Base-by-base conservation (phyloP, 2,329 filamentous ascomycete genomes). In the Colletotrichum scovillei region DNA sequence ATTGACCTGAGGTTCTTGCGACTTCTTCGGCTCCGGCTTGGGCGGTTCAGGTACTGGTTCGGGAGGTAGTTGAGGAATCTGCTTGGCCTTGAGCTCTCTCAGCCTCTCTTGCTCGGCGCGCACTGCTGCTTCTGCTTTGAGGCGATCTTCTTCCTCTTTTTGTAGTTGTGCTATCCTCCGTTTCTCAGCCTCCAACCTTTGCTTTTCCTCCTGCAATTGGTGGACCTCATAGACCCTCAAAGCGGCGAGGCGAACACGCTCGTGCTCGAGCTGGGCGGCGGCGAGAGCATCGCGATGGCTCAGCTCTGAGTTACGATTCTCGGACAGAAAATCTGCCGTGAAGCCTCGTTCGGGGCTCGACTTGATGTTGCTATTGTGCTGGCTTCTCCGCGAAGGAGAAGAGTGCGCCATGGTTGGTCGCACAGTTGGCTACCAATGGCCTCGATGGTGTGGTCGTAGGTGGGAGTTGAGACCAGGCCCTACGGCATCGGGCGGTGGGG, bases 231-330 rank as follows among this genome's bases (percentile, higher is more conserved):
- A 87, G 7, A 86, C 86, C 19, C 84, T 82, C 46, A 89, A 80
- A 8, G 88, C 88, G 35, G 82, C 82, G 67, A 87, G 82, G 32
- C 88, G 87, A 12, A 96, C 88, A 32, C 89, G 87, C 49, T 93
- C 89, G 80, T 95, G 93, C 78, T 92, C 89, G 16, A 86, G 86
- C 62, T 90, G 90, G 4, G 92, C 92, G 59, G 89, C 88, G 58
- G 89, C 89, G 19, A 96, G 87, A 16, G 92, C 92, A 76, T 91
- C 88, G 71, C 88, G 87, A 79, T 94, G 92, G 68, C 86, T 86
- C 63, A 88, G 84, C 78, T 92, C 91, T 42, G 88, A 89, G 75
- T 93, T 91, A 46, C 89, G 87, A 38, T 89, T 87, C 64, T 91
- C 88, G 53, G 86, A 85, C 72, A 95, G 91, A 32, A 94, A 88